phyloP scores from a whole-genome alignment of 116 monocot species.

The Zostera marina region DNA sequence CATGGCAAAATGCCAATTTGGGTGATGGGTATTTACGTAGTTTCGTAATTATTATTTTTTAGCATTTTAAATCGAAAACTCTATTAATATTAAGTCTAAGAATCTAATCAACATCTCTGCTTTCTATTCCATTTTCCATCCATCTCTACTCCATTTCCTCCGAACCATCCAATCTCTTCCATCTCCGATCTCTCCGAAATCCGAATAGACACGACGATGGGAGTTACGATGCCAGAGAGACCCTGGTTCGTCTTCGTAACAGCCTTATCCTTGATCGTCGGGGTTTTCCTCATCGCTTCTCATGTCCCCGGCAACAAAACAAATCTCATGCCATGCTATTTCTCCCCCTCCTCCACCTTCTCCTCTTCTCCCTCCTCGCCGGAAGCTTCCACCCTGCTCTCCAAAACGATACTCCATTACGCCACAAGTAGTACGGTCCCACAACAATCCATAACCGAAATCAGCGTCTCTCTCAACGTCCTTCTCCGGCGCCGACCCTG shows the following conservation, averaged over 20 bases:
- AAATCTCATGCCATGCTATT: constrained; percentile 8
- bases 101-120: too few relatives aligned
- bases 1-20: too few relatives aligned
- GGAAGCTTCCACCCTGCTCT: constrained; percentile 2
- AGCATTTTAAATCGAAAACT: too few relatives aligned
- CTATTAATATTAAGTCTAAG: too few relatives aligned
- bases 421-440: constrained; percentile 23
- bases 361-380: not conserved
- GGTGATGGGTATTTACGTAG: too few relatives aligned
- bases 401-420: constrained; percentile 38
- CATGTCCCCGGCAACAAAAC: constrained; percentile 9
- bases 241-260: constrained; percentile 9
- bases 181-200: too few relatives aligned
- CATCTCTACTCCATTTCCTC: too few relatives aligned
- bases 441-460: constrained; percentile 42
- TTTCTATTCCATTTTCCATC: too few relatives aligned
- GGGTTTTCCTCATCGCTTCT: constrained; percentile 15
- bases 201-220: not conserved
- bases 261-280: constrained; percentile 9
- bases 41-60: too few relatives aligned
- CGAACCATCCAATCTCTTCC: too few relatives aligned
- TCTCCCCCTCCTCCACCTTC: not conserved
- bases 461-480: constrained; percentile 30
- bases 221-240: constrained; percentile 11
- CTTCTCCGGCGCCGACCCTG: constrained; percentile 29